Evolutionary conservation across 768 basidiomycete genomes (phyloP).

Genomic region (Leccinum uliginosum): DNA sequence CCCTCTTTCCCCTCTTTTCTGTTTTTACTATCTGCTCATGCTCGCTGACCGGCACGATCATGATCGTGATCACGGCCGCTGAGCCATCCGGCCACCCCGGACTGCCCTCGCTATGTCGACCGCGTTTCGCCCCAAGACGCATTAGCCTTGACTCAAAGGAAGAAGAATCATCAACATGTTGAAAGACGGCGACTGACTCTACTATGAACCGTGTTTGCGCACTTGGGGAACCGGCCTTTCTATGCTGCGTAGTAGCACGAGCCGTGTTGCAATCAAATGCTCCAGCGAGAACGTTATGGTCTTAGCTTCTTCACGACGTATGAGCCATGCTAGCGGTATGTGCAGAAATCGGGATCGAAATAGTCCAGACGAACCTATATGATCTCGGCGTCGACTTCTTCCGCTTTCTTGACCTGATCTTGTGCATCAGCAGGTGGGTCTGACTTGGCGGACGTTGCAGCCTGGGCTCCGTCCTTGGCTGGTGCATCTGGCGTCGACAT

Average conservation of each 20-base stretch:
- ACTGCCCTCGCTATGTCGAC: not conserved
- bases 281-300: too few relatives aligned
- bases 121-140: not conserved
- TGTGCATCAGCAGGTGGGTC: not conserved
- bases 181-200: too few relatives aligned
- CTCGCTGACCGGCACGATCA: not conserved
- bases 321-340: too few relatives aligned
- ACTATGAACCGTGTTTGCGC: too few relatives aligned
- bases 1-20: not conserved
- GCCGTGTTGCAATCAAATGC: too few relatives aligned
- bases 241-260: too few relatives aligned
- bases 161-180: too few relatives aligned
- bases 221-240: too few relatives aligned
- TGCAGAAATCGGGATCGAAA: too few relatives aligned
- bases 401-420: constrained; percentile 3
- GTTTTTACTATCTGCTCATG: not conserved
- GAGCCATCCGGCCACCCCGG: not conserved
- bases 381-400: constrained; percentile 27
- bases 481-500: constrained; percentile 16
- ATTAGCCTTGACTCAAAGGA: not conserved
- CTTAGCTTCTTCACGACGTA: too few relatives aligned
- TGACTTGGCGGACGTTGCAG: not conserved
- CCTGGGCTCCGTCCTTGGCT: too few relatives aligned
- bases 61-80: not conserved
- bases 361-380: constrained; percentile 16